A percentile compares a stretch with the other conserved stretches of the same genome.
phyloP scores from a whole-genome alignment of 2,329 filamentous ascomycete species.

The Sporothrix inflata region DNA sequence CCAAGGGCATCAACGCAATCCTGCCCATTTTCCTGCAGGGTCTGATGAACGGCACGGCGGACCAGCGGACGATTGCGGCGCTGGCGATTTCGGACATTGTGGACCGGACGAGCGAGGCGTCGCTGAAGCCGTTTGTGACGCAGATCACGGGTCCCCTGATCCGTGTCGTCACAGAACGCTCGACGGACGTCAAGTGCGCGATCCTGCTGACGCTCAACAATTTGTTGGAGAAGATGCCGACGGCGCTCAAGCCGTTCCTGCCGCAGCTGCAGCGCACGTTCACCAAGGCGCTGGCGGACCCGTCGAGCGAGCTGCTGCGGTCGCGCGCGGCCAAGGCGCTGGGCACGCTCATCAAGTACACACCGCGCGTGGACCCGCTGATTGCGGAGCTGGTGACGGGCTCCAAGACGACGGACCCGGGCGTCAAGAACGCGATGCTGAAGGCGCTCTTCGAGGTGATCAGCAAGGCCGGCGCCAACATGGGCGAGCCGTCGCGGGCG shows the following conservation, averaged over 20 bases:
- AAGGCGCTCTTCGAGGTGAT: conserved; percentile 96
- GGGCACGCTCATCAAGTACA: conserved; percentile 93
- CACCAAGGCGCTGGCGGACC: conserved; percentile 91
- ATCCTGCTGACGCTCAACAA: conserved; percentile 95
- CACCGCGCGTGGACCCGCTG: conserved; percentile 90
- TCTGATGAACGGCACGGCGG: conserved; percentile 91
- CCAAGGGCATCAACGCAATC: conserved; percentile 96
- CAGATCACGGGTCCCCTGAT: conserved; percentile 98
- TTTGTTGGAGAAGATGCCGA: conserved; percentile 92
- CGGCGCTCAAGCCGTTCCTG: conserved; percentile 93
- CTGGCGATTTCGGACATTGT: conserved; percentile 95
- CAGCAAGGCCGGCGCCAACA: conserved; percentile 89
- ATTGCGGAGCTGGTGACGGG: conserved; percentile 93
- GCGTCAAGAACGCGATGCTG: conserved; percentile 93
- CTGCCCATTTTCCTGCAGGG: conserved; percentile 97
- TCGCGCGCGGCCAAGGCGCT: conserved; percentile 89
- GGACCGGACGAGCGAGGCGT: conserved; percentile 84
- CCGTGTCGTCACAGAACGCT: conserved; percentile 94
- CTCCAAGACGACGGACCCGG: conserved; percentile 83
- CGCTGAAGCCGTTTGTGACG: conserved; percentile 92
- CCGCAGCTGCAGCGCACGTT: conserved; percentile 96
- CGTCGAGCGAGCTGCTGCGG: conserved; percentile 84
- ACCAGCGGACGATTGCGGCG: conserved; percentile 89
- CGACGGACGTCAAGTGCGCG: conserved; percentile 92
- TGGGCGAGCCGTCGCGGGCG: conserved; percentile 86